Conservation (phyloP, 2,329 filamentous ascomycete species). For the Colletotrichum sidae region DNA sequence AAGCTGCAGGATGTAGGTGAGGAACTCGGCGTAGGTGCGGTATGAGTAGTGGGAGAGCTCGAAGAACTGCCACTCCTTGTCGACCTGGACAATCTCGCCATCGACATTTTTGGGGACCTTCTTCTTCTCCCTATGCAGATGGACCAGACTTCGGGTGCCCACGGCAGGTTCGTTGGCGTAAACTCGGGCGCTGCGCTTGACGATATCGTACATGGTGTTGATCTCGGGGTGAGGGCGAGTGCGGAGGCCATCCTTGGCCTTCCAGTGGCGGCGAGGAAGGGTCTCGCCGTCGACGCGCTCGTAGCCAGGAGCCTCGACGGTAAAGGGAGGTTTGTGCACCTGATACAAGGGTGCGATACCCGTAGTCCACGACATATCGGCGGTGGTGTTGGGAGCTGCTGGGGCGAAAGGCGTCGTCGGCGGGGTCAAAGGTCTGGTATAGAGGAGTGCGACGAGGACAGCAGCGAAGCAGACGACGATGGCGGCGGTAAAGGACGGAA, state of each 20-base stretch:
- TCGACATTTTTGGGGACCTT: constrained; percentile 91
- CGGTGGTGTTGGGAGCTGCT: background rate
- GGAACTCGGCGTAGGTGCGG: constrained; percentile 83
- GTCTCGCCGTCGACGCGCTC: constrained; percentile 83
- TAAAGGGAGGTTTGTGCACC: constrained; percentile 79
- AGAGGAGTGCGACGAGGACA: constrained; percentile 13
- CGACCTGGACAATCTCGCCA: constrained; percentile 81
- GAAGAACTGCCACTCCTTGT: constrained; percentile 93
- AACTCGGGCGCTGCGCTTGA: constrained; percentile 74
- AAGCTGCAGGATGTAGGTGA: constrained; percentile 74
- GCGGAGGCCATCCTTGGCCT: constrained; percentile 77
- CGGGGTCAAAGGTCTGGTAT: background rate
- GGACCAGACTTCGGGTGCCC: constrained; percentile 79
- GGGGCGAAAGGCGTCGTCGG: background rate
- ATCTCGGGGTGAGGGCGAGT: constrained; percentile 75
- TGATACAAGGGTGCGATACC: constrained; percentile 65
- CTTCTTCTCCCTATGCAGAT: constrained; percentile 85
- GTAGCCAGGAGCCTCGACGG: constrained; percentile 76
- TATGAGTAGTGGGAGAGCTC: constrained; percentile 84
- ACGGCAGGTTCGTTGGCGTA: constrained; percentile 74
- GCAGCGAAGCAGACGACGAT: constrained; percentile 22
- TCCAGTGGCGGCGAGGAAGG: constrained; percentile 80
- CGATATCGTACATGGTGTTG: constrained; percentile 82
- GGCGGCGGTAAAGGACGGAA: constrained; percentile 32
- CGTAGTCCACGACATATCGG: constrained; percentile 52